Evolutionary conservation across 768 basidiomycete genomes (phyloP).

Genomic region (Sarcodon aspratus): DNA sequence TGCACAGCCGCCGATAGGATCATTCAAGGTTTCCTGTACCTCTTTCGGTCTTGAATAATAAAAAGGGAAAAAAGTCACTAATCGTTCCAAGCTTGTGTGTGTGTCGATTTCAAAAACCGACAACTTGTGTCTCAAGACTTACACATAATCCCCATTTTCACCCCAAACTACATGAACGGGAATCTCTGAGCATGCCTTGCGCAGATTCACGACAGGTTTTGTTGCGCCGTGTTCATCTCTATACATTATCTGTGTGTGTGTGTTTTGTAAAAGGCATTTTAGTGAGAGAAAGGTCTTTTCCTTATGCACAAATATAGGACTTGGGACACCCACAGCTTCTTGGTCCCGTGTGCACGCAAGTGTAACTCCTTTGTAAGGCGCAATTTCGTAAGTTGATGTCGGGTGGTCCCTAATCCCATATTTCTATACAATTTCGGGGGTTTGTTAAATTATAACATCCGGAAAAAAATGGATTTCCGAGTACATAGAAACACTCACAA

Average conservation of each 20-base stretch:
- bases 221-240: conserved; percentile 41
- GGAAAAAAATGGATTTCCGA: too few relatives aligned
- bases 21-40: conserved; percentile 20
- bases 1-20: conserved; percentile 11
- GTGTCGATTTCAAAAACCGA: not conserved
- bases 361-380: conserved; percentile 29
- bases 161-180: conserved; percentile 49
- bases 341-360: conserved; percentile 52
- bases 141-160: conserved; percentile 41
- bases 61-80: not conserved
- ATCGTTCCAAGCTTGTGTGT: too few relatives aligned
- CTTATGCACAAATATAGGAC: not conserved
- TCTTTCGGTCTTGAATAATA: conserved; percentile 14
- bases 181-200: conserved; percentile 23
- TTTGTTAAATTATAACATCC: not conserved
- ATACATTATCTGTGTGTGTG: conserved; percentile 48
- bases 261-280: too few relatives aligned
- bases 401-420: conserved; percentile 32
- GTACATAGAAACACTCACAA: conserved; percentile 27
- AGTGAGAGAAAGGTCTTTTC: not conserved
- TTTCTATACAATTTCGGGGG: conserved; percentile 21
- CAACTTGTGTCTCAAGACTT: conserved; percentile 7
- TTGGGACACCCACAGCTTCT: conserved; percentile 36
- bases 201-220: conserved; percentile 38
- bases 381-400: conserved; percentile 15